Evolutionary conservation across 176 grass and related monocot genomes (phyloP).

Genomic region (Olyra latifolia): DNA sequence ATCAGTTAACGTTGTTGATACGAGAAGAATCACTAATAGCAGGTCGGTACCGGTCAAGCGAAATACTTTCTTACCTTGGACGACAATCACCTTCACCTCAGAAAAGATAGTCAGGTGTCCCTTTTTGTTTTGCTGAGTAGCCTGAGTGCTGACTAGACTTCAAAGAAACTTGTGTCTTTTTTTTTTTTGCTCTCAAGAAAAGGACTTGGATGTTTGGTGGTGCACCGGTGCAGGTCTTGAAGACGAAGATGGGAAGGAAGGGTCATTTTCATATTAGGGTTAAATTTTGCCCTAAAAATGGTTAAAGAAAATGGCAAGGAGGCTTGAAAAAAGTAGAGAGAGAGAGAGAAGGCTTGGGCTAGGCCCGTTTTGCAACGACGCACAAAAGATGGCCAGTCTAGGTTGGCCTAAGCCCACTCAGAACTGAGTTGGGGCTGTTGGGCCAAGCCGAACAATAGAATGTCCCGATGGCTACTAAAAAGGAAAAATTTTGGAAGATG

Average conservation of each 20-base stretch:
- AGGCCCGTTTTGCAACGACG: neutral
- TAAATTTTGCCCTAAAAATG: no score
- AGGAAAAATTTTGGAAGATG: no score
- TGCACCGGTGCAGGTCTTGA: neutral
- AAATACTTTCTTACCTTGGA: slow-evolving; percentile 16
- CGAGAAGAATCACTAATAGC: neutral
- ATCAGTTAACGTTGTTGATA: neutral
- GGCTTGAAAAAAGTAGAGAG: no score
- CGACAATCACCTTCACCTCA: slow-evolving; percentile 25
- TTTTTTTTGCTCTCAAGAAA: neutral
- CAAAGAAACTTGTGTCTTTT: neutral
- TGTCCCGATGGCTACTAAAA: no score
- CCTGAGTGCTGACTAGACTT: neutral
- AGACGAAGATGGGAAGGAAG: neutral
- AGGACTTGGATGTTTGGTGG: neutral
- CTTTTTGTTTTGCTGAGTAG: neutral
- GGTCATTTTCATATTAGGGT: neutral
- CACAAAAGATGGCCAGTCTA: neutral
- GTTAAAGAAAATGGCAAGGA: no score
- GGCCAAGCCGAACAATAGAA: no score
- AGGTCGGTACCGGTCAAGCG: neutral
- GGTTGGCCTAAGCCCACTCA: neutral
- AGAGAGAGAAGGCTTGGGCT: no score
- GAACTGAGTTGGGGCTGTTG: no score
- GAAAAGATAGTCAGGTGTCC: no score